Evolutionary conservation across 1,284 basidiomycete genomes (phyloP), one percentile per base, ranked within the genome.

Genomic region (Trichosporon faecale): DNA sequence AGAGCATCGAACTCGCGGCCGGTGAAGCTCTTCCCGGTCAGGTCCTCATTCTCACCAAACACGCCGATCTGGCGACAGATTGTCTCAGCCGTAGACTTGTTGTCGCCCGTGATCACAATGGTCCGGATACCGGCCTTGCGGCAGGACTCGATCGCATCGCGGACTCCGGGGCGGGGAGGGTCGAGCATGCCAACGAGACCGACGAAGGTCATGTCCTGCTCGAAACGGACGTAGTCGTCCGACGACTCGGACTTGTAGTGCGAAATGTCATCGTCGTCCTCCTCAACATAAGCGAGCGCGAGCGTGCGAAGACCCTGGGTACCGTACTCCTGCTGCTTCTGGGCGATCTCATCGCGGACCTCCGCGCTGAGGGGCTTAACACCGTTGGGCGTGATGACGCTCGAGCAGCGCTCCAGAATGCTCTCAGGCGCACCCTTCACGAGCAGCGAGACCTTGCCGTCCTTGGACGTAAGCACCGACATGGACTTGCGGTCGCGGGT

Each of bases 401-500:
- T 88, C 5, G 88, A 89, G 83, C 64, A 97, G 61, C 94, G 90
- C 66, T 95, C 94, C 70, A 99, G 85, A 44, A 99, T 91, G 23
- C 91, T 91, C 85, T 99, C 96, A 2, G 95, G 96, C 0, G 96
- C 97, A 63, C 97, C 96, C 84, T 99, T 99, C 80, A 92, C 94
- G 78, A 95, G 91, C 2, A 96, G 85, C 21, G 90, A 76, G 25
- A 83, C 70, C n/a, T 77, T 87, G 44, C 89, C 89, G 11, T 86
- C 87, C 72, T 89, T 86, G 2, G 31, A 29, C 65, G 92, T 90
- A 64, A 98, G 88, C 46, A 97, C 94, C 27, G 95, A 98, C 96
- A 98, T 99, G 88, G 95, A 95, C 85, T 98, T 99, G 81, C 96
- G 92, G 83, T 99, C 97, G 40, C 96, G 91, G 31, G 94, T 93